Conservation (phyloP, 2,329 filamentous ascomycete species). For the Hirsutella minnesotensis region DNA sequence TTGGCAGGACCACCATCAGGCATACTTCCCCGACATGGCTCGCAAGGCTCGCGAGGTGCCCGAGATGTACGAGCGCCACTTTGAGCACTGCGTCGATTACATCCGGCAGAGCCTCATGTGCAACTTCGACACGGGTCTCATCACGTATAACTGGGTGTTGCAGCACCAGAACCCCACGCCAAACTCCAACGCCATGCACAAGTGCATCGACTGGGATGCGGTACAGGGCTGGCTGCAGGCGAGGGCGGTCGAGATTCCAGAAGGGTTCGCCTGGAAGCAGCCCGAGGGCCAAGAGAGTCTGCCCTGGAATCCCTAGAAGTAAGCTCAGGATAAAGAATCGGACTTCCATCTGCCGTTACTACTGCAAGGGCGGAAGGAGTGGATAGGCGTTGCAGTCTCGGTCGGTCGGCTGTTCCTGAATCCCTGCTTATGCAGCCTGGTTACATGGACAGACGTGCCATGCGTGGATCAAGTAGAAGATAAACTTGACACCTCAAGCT, state of each 20-base stretch:
- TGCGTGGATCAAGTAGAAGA: too few relatives aligned
- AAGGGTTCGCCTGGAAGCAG: conserved; percentile 5
- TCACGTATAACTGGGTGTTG: conserved; percentile 5
- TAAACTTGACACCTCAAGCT: too few relatives aligned
- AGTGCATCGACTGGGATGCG: conserved; percentile 5
- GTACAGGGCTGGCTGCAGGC: conserved; percentile 3
- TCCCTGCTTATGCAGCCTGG: too few relatives aligned
- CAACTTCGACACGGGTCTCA: conserved; percentile 5
- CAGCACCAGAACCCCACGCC: conserved; percentile 5
- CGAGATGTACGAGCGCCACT: conserved; percentile 6
- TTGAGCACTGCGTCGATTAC: conserved; percentile 25
- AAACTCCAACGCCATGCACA: conserved; percentile 4
- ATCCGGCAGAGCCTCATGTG: conserved; percentile 28
- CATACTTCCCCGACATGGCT: conserved; percentile 1
- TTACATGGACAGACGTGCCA: too few relatives aligned
- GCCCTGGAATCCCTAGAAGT: neutral
- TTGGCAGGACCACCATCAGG: conserved; percentile 5
- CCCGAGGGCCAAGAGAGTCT: neutral
- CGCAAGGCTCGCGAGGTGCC: conserved; percentile 1
- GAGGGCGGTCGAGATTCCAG: conserved; percentile 3
- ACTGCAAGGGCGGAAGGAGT: too few relatives aligned
- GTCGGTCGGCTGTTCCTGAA: too few relatives aligned
- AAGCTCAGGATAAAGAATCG: neutral
- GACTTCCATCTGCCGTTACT: too few relatives aligned
- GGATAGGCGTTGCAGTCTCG: too few relatives aligned